A percentile compares a stretch with the other conserved stretches of the same genome.
Evolutionary conservation across 148 eudicot species (phyloP).

Genomic region (Rhododendron mucronatum): DNA sequence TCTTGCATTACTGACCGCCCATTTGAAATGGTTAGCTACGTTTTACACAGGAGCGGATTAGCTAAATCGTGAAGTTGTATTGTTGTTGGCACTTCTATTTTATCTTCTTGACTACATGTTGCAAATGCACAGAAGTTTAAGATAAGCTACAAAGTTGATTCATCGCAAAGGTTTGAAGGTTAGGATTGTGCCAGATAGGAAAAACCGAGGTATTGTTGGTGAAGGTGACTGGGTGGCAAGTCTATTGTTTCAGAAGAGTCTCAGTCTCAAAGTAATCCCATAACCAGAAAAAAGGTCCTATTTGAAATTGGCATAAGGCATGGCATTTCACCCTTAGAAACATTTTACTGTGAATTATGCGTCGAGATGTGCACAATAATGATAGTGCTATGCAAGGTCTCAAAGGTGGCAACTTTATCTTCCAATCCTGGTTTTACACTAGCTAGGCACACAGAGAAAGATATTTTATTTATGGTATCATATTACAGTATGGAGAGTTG

Average conservation of each 20-base stretch:
- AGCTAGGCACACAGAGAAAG: not conserved
- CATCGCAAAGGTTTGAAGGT: not conserved
- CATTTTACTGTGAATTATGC: not conserved
- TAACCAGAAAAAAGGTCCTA: not conserved
- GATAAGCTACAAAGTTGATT: not conserved
- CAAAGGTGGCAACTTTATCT: not conserved
- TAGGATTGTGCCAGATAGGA: not conserved
- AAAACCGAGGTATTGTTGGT: not conserved
- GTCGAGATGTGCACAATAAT: not conserved
- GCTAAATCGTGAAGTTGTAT: not conserved
- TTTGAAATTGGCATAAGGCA: not conserved
- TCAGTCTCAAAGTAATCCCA: not conserved
- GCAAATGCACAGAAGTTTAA: not conserved
- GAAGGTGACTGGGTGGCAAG: not conserved
- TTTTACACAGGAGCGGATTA: not conserved
- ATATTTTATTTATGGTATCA: not conserved
- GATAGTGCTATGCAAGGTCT: not conserved
- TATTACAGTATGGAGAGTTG: not conserved
- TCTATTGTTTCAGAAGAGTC: not conserved
- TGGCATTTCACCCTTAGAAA: not conserved
- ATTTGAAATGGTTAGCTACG: not conserved
- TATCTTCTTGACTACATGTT: not conserved
- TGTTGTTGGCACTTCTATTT: not conserved
- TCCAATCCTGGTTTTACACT: not conserved
- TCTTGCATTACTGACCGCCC: not conserved